These are phyloP conservation scores for Beauveria varroae DNA, from an alignment of 2,329 filamentous ascomycete genomes.

Conservation along the genomic window DNA sequence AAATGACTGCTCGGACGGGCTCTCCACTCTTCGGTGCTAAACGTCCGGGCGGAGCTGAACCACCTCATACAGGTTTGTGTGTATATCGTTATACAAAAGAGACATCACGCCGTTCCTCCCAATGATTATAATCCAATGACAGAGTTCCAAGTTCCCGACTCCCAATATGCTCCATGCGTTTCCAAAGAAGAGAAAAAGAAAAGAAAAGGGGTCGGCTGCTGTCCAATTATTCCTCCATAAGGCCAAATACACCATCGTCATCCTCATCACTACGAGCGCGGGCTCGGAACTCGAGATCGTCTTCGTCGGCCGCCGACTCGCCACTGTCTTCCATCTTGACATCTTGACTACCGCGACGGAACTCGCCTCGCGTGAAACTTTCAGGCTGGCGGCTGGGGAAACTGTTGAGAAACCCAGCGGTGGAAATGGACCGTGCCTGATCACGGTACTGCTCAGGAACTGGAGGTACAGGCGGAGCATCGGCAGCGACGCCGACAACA, in stretches of 20 bases:
- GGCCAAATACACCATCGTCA: slow-evolving; percentile 90
- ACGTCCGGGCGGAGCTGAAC: slow-evolving; percentile 55
- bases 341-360: slow-evolving; percentile 44
- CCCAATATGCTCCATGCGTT: slow-evolving; percentile 19
- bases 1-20: slow-evolving; percentile 22
- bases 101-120: slow-evolving; percentile 27
- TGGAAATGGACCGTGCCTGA: slow-evolving; percentile 48
- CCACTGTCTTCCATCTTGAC: slow-evolving; percentile 62
- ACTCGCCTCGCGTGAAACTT: slow-evolving; percentile 56
- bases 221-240: slow-evolving; percentile 74
- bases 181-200: slow-evolving; percentile 14
- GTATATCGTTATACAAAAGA: slow-evolving; percentile 44
- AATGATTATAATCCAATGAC: slow-evolving; percentile 27
- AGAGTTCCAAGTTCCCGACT: slow-evolving; percentile 16
- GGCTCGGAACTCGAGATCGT: slow-evolving; percentile 55
- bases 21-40: slow-evolving; percentile 63
- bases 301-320: slow-evolving; percentile 58
- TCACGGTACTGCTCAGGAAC: slow-evolving; percentile 74
- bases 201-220: slow-evolving; percentile 16
- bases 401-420: slow-evolving; percentile 56
- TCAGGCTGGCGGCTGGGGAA: slow-evolving; percentile 54
- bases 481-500: slow-evolving; percentile 54
- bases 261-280: slow-evolving; percentile 73
- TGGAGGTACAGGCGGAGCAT: slow-evolving; percentile 81
- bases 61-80: slow-evolving; percentile 39